Conservation (phyloP, 2,329 filamentous ascomycete species). For the Dactylellina cionopaga region DNA sequence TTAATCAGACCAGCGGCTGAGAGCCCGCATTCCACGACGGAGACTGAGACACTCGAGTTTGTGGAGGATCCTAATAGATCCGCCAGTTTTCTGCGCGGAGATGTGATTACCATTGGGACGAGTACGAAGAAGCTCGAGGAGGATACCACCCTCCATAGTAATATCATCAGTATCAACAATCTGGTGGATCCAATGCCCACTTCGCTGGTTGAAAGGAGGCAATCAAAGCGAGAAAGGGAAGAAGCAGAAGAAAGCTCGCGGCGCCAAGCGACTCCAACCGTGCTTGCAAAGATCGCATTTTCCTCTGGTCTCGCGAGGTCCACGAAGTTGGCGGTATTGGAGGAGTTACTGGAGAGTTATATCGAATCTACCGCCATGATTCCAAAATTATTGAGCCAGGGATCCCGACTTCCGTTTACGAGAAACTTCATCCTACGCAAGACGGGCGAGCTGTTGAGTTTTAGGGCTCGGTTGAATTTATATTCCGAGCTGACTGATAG, state of each 20-base stretch:
- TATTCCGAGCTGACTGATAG: conserved; percentile 97
- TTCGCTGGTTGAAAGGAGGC: conserved; percentile 1
- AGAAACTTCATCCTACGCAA: conserved; percentile 87
- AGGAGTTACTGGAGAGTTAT: conserved; percentile 82
- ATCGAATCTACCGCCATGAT: conserved; percentile 87
- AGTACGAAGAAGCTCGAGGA: conserved; percentile 70
- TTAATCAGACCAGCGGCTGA: conserved; percentile 79
- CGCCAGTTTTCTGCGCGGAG: conserved; percentile 80
- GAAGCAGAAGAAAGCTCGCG: conserved; percentile 54
- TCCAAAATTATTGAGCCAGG: conserved; percentile 77
- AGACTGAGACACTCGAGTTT: conserved; percentile 91
- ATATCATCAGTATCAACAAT: conserved; percentile 41
- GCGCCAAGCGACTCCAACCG: conserved; percentile 67
- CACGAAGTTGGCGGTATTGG: conserved; percentile 92
- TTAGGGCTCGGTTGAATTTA: conserved; percentile 92
- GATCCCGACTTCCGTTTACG: conserved; percentile 54
- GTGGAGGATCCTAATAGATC: conserved; percentile 77
- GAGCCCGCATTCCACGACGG: conserved; percentile 75
- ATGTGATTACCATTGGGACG: conserved; percentile 88
- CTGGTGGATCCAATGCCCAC: neutral
- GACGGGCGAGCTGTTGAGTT: conserved; percentile 87
- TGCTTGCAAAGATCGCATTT: conserved; percentile 94
- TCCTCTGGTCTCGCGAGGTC: conserved; percentile 91
- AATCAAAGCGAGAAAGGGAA: neutral
- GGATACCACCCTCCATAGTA: conserved; percentile 37